Conservation (phyloP, 768 basidiomycete genomes). For the Butyriboletus loyo region DNA sequence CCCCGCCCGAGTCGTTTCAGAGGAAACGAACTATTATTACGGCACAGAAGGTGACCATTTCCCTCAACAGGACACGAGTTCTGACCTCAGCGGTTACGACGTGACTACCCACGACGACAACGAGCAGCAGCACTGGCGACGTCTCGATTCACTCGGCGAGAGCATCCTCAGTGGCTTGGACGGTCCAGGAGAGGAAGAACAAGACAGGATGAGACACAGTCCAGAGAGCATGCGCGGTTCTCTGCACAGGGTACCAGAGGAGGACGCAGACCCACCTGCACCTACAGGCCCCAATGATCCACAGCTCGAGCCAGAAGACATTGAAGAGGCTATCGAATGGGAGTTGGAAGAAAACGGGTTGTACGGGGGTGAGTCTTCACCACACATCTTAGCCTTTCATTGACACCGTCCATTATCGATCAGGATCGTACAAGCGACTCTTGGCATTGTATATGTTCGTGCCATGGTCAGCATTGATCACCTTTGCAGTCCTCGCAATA, state of each 20-base stretch:
- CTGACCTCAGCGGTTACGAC: conserved; percentile 23
- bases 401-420: conserved; percentile 1
- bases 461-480: conserved; percentile 50
- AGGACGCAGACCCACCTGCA: conserved; percentile 18
- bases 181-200: conserved; percentile 22
- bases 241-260: conserved; percentile 40
- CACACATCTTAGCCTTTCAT: not conserved
- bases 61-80: conserved; percentile 10
- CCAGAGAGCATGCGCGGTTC: conserved; percentile 37
- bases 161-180: conserved; percentile 33
- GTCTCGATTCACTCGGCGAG: conserved; percentile 31
- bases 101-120: conserved; percentile 18
- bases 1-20: conserved; percentile 14
- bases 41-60: conserved; percentile 6
- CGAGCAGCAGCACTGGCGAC: conserved; percentile 28
- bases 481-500: conserved; percentile 48
- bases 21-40: conserved; percentile 18
- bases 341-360: conserved; percentile 48
- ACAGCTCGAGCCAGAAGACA: conserved; percentile 30
- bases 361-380: conserved; percentile 41
- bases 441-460: conserved; percentile 57
- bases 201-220: conserved; percentile 25
- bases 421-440: conserved; percentile 62
- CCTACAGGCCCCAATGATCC: conserved; percentile 10
- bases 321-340: conserved; percentile 45